Base-by-base conservation (phyloP, 2,329 filamentous ascomycete species). In the Penicillium sp. region DNA sequence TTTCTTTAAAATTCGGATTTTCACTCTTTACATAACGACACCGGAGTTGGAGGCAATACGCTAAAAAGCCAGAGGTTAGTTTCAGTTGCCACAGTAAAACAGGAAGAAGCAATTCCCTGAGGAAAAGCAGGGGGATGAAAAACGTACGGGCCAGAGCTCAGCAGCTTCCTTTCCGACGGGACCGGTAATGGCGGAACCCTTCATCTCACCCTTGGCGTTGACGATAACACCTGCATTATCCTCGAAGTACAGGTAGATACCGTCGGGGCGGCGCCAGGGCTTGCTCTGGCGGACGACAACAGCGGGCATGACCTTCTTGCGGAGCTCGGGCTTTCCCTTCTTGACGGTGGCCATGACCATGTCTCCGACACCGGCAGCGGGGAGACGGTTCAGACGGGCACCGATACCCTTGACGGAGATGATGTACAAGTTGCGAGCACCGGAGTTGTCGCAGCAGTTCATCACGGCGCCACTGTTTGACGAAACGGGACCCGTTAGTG, bases 171-270 rank as follows among this genome's bases (percentile, higher is more conserved):
- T 99, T 77, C 92, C 93, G 73, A 99, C 92, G 69, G 93, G 93
- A 68, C 93, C 93, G 68, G 93, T 99, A 76, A 99, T 99, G 76
- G 93, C 93, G 63, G 90, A 96, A 74, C 93, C 93, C 88, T 99
- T 99, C 93, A 99, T 99, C 82, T 99, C 93, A 80, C 93, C 93
- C 88, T 99, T 99, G 78, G 92, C 90, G 84, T 99, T 99, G 83
- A 99, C 93, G 72, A 99, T 99, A 71, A 99, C 93, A 86, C 93
- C 93, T 75, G 93, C 93, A 78, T 99, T 99, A 80, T 99, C 95
- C 89, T 99, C 93, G 73, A 99, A 99, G 85, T 99, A 99, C 68
- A 99, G 86, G 84, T 89, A 99, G 71, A 97, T 88, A 79, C 93
- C 95, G 77, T 99, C 93, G 67, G 88, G 88, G 77, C 93, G 87